Base-by-base conservation (phyloP, 768 basidiomycete species). In the Podaxis sp. region DNA sequence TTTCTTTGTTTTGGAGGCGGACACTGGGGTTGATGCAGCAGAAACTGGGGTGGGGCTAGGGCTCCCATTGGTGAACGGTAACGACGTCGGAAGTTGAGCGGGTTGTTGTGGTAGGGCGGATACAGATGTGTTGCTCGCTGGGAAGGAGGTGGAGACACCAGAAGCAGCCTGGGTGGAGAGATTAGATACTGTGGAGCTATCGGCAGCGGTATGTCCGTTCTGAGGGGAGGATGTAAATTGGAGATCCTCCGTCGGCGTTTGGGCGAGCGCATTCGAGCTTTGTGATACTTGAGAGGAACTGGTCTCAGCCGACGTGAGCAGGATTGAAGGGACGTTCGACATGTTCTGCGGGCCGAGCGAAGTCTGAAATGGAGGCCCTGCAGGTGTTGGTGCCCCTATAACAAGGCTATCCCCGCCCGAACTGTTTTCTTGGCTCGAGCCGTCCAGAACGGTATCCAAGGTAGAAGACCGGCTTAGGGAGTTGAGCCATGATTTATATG, bases 401-500 rank as follows among this genome's bases (percentile, higher is more conserved):
- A 12, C n/a, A 37, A 19, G 4, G 17, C 13, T 15, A 13, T 29
- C 33, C 13, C 17, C 12, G 29, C 19, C n/a, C 1, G 5, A 7
- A 37, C 4, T 40, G 17, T 8, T 56, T 33, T 40, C 53, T 24
- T 47, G 53, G 22, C 33, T 47, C 5, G 43, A 33, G 12, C 24
- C 46, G 17, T 55, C 47, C 22, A 55, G 12, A 24, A 50, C 3
- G 24, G 55, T 25, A 25, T 56, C 55, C 55, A 56, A 19, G 29
- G 51, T 38, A 22, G 47, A 25, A 7, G 54, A 51, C 24, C 37
- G 46, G 13, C 47, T 50, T 29, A 47, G 49, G 17, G 55, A 37
- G 9, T 50, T 11, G 1, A 53, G n/a, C 59, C 50, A 60, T 27
- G 38, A 13, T 36, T 25, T 62, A 25, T 55, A 56, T n/a, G 61